Base-by-base conservation (phyloP, 139 green algal genomes). In the Chlamydomonas schloesseri region DNA sequence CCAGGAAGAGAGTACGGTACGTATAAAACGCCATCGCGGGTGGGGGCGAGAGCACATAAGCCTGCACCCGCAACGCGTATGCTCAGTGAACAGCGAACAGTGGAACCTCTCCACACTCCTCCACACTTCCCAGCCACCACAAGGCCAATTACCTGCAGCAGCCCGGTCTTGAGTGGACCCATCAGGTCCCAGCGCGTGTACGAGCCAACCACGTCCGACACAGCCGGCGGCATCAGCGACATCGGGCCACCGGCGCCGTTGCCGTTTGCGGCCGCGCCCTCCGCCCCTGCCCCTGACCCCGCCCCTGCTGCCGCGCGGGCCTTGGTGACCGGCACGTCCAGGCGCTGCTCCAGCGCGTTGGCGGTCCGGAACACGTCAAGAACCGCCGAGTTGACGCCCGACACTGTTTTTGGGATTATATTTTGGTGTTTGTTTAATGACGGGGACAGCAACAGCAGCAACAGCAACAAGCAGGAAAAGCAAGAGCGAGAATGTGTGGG, bases 331-430 rank as follows among this genome's bases (percentile, higher is more conserved):
- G 64, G 29, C 29, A 21, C 64, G 4, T 29, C 42, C 64, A 84
- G 78, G 0, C 78, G 78, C 78, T 65, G 64, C 46, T 74, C 64
- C 29, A 84, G 64, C 9, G 68, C 78, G 62, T 75, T 67, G 31
- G 46, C 78, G 64, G 78, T 84, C 8, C 78, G 78, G 78, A 84
- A 84, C 17, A 84, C 78, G 62, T 84, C 78, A 13, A 84, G 42
- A 15, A 84, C 78, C 14, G 46, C 64, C 8, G 78, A 29, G 29
- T 34, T 84, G 78, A 84, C 50, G 46, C 15, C 50, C 18, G 24
- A 67, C 20, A 69, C 78, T 84, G 78, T 8, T 10, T 50, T n/a
- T n/a, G n/a, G n/a, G n/a, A n/a, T n/a, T n/a, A n/a, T n/a, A n/a
- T n/a, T n/a, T n/a, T n/a, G n/a, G n/a, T n/a, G n/a, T n/a, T n/a